Evolutionary conservation across 2,329 filamentous ascomycete species (phyloP), one percentile per base, ranked within the genome.

Genomic region (Cryphonectria naterciae): DNA sequence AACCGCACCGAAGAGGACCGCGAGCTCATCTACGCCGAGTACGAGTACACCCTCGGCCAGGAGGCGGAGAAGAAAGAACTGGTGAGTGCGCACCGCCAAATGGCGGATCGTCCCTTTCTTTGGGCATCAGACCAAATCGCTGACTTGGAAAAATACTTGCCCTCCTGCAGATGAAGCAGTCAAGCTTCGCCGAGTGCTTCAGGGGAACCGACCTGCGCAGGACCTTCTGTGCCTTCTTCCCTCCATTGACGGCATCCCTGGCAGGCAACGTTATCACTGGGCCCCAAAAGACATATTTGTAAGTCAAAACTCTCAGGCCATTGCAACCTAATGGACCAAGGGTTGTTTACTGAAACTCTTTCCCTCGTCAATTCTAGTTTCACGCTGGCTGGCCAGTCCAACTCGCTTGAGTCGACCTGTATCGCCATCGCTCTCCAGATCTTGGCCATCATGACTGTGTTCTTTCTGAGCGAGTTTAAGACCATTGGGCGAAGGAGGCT

Each of bases 261-360:
- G 62, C 62, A n/a, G 62, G 62, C 13, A 65, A 65, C 19, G 62
- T 65, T 13, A 65, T 65, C 13, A 65, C 62, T n/a, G 62, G 62
- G 13, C 62, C 62, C 22, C 62, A 65, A 32, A 65, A 65, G 41
- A 65, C 62, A 13, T 65, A 65, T 35, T 65, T 65, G 62, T 65
- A 32, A 28, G 41, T 49, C 1, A 10, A 22, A 41, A n/a, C 0
- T n/a, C 37, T 17, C 39, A 8, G 10, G 5, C 10, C 17, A 15
- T 11, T 5, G 41, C 2, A 43, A 43, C 61, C 41, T 25, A 28
- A 32, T 32, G 4, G 2, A 63, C 4, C 17, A 6, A 17, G 19
- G 22, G 2, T 19, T 32, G 32, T 10, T 22, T 3, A 4, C 58
- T 62, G 17, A 62, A 1, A 10, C 8, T 35, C 32, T 5, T 37